Percentiles rank a stretch among this genome's conserved stretches.
Conservation (phyloP, 495 filamentous ascomycete species). For the Cercophora newfieldiana region DNA sequence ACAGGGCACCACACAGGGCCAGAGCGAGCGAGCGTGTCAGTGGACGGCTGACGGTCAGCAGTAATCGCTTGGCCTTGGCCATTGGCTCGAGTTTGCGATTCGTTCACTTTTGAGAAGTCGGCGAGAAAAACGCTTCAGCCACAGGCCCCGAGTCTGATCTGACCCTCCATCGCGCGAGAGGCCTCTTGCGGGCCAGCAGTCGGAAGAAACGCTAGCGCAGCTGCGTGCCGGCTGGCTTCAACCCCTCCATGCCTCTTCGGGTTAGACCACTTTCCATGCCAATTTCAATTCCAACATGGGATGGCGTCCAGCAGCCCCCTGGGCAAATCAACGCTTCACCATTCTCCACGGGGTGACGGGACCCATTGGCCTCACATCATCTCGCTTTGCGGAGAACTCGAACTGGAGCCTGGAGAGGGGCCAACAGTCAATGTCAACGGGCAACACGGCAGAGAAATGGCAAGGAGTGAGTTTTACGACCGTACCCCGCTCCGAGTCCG, state of each 20-base stretch:
- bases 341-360: not conserved
- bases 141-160: not conserved
- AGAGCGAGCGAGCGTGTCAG: not conserved
- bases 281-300: not conserved
- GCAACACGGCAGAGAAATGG: not conserved
- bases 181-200: not conserved
- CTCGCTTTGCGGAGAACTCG: not conserved
- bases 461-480: not conserved
- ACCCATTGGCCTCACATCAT: not conserved
- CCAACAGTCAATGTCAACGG: not conserved
- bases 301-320: not conserved
- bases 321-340: not conserved
- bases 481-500: not conserved
- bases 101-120: not conserved
- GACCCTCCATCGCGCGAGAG: not conserved
- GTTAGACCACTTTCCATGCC: not conserved
- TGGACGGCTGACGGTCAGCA: not conserved
- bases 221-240: not conserved
- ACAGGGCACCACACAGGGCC: not conserved
- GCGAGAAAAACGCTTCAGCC: not conserved
- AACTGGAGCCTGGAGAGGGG: not conserved
- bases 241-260: not conserved
- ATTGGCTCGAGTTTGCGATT: not conserved
- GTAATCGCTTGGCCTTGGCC: not conserved
- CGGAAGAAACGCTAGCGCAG: not conserved